Evolutionary conservation across 1,139 yeast species (phyloP).

Genomic region (Taiozyma sp.): DNA sequence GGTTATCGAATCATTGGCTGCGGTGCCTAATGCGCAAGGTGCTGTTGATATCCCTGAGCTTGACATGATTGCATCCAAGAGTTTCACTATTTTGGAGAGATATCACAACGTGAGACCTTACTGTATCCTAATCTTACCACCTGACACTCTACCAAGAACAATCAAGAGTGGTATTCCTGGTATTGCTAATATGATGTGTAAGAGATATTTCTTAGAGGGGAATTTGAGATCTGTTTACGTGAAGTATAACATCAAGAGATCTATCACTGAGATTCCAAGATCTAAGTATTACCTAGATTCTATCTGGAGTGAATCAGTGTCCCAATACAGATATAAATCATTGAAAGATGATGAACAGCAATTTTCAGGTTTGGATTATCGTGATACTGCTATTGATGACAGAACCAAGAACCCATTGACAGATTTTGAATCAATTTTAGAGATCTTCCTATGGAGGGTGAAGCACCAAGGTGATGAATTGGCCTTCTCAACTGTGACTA

Average conservation of each 20-base stretch:
- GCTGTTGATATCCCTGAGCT: conserved; percentile 48
- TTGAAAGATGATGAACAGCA: conserved; percentile 49
- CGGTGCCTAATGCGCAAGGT: conserved; percentile 33
- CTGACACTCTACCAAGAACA: conserved; percentile 79
- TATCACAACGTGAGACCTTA: conserved; percentile 74
- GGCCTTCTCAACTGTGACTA: conserved; percentile 68
- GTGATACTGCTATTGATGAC: conserved; percentile 71
- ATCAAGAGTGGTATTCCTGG: conserved; percentile 82
- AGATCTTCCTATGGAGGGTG: conserved; percentile 75
- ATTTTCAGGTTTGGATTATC: conserved; percentile 70
- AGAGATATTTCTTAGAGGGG: conserved; percentile 75
- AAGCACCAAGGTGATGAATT: conserved; percentile 69
- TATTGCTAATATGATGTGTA: conserved; percentile 90
- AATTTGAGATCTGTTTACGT: conserved; percentile 70
- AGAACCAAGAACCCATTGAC: conserved; percentile 69
- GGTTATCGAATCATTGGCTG: conserved; percentile 79
- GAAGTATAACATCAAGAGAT: conserved; percentile 66
- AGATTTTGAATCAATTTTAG: conserved; percentile 66
- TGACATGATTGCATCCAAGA: conserved; percentile 69
- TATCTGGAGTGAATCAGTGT: conserved; percentile 74
- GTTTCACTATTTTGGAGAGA: conserved; percentile 62
- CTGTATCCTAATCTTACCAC: conserved; percentile 77
- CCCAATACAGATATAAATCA: conserved; percentile 51
- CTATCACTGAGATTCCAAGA: conserved; percentile 64
- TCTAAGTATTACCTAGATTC: conserved; percentile 82